Evolutionary conservation across 2,329 filamentous ascomycete genomes (phyloP).

Genomic region (Zalaria obscura): DNA sequence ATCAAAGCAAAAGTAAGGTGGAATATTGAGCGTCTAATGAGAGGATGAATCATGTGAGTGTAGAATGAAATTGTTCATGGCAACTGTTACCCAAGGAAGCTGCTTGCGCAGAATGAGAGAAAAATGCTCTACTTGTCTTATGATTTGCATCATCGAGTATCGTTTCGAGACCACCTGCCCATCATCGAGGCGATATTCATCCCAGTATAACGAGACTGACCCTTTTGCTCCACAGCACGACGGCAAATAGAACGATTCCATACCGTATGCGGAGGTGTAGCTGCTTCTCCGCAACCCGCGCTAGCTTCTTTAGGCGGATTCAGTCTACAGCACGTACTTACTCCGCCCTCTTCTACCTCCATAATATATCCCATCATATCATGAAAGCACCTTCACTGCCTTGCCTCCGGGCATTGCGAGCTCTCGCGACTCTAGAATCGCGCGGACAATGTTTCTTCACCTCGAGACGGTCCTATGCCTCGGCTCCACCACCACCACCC

Average conservation of each 20-base stretch:
- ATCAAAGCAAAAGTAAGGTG: too few relatives aligned
- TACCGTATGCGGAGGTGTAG: conserved; percentile 1
- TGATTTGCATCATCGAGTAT: too few relatives aligned
- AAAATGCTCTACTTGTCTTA: too few relatives aligned
- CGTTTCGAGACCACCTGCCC: too few relatives aligned
- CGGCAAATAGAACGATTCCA: background rate
- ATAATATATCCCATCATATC: background rate
- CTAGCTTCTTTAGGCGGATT: background rate
- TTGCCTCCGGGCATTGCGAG: conserved; percentile 14
- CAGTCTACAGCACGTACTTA: background rate
- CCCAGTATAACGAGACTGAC: too few relatives aligned
- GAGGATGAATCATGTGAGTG: too few relatives aligned
- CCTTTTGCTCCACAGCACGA: too few relatives aligned
- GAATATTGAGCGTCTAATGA: too few relatives aligned
- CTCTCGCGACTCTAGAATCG: conserved; percentile 9
- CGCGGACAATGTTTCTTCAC: conserved; percentile 3
- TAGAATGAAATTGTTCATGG: too few relatives aligned
- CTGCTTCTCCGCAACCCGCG: conserved; percentile 1
- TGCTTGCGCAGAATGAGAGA: too few relatives aligned
- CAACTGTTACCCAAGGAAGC: too few relatives aligned
- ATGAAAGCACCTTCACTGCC: conserved; percentile 18
- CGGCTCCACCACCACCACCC: conserved; percentile 5
- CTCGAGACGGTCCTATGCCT: conserved; percentile 4
- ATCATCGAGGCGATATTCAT: too few relatives aligned
- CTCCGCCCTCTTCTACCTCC: background rate